Evolutionary conservation across 371 early-diverging fungal genomes (phyloP).

Genomic region (Mucor lusitanicus): DNA sequence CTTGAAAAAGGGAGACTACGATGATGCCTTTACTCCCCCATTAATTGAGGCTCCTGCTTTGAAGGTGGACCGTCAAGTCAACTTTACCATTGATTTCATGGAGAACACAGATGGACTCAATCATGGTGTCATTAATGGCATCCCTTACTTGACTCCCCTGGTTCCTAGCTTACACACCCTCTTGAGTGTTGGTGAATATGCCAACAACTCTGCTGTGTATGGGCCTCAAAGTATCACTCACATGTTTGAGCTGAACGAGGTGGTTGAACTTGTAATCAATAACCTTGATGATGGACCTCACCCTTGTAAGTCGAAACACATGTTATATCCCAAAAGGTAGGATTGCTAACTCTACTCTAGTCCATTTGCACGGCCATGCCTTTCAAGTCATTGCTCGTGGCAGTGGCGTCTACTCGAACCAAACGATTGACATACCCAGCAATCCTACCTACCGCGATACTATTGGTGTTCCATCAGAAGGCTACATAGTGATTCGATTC

Average conservation of each 20-base stretch:
- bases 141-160: slow-evolving; percentile 64
- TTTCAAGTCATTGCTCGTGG: slow-evolving; percentile 68
- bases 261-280: slow-evolving; percentile 60
- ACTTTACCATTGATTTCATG: slow-evolving; percentile 64
- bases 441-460: slow-evolving; percentile 69
- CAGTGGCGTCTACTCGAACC: slow-evolving; percentile 15
- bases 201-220: slow-evolving; percentile 56
- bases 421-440: background rate
- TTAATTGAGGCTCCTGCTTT: slow-evolving; percentile 36
- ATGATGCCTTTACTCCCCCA: slow-evolving; percentile 54
- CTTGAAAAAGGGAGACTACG: slow-evolving; percentile 28
- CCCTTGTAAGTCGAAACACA: slow-evolving; percentile 33
- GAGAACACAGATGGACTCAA: slow-evolving; percentile 74
- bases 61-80: slow-evolving; percentile 47
- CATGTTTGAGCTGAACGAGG: slow-evolving; percentile 50
- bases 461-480: slow-evolving; percentile 52
- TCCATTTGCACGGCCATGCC: slow-evolving; percentile 79
- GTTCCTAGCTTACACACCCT: slow-evolving; percentile 74
- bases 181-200: slow-evolving; percentile 45
- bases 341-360: background rate
- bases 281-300: slow-evolving; percentile 51
- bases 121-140: slow-evolving; percentile 77
- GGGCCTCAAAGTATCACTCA: slow-evolving; percentile 60
- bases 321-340: background rate
- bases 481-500: slow-evolving; percentile 70